Conservation (phyloP, 306 rosid species). For the Canavalia gladiata region DNA sequence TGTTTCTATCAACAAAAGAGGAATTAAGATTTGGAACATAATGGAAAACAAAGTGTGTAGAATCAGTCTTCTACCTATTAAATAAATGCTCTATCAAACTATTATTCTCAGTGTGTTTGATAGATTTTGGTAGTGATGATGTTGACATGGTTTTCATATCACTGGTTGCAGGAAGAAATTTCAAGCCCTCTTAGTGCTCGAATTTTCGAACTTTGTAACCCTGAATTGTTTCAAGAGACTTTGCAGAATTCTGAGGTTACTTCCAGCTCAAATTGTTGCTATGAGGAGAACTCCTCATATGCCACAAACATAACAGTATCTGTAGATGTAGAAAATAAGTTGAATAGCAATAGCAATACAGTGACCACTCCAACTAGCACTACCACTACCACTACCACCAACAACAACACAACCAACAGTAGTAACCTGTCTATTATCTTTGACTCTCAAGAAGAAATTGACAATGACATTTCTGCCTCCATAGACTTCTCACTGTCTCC, state of each 20-base stretch:
- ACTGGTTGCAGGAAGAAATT: conserved; percentile 84
- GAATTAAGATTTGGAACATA: conserved; percentile 47
- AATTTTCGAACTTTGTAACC: conserved; percentile 74
- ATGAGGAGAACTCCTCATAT: conserved; percentile 78
- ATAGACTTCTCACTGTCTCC: conserved; percentile 80
- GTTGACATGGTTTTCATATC: conserved; percentile 42
- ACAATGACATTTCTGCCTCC: conserved; percentile 89
- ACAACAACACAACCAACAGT: conserved; percentile 50
- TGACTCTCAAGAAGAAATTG: conserved; percentile 82
- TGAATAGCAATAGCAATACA: conserved; percentile 56
- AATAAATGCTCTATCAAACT: conserved; percentile 43
- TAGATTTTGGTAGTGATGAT: conserved; percentile 39
- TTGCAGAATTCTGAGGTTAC: conserved; percentile 86
- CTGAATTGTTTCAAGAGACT: conserved; percentile 77
- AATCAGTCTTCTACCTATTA: conserved; percentile 50
- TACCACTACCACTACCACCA: conserved; percentile 40
- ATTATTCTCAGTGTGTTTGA: neutral
- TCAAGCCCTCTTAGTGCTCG: conserved; percentile 80
- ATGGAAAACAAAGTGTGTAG: conserved; percentile 45
- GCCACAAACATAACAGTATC: conserved; percentile 60
- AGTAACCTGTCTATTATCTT: conserved; percentile 69
- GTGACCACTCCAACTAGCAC: conserved; percentile 52
- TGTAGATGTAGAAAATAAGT: conserved; percentile 62
- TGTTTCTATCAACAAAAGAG: conserved; percentile 41
- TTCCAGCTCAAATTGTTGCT: conserved; percentile 82